Conservation (phyloP, 192 early-diverging fungal genomes). For the Entomortierella beljakovae region DNA sequence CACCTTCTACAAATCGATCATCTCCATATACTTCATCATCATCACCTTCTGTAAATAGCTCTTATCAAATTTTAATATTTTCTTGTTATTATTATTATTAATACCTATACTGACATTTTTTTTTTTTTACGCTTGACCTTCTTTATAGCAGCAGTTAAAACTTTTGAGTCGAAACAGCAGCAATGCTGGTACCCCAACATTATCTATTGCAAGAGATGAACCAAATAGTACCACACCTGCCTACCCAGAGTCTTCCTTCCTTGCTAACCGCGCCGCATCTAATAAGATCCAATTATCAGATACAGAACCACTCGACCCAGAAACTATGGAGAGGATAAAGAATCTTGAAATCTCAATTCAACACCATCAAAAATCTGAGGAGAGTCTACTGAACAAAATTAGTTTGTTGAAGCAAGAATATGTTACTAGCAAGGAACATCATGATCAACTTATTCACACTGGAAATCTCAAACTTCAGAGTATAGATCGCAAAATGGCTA, state of each 20-base stretch:
- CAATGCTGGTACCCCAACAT: not conserved
- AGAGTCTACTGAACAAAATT: not conserved
- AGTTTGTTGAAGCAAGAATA: not conserved
- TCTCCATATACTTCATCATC: not conserved
- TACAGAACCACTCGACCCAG: constrained; percentile 11
- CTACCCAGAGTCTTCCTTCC: constrained; percentile 15
- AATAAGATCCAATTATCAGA: constrained; percentile 24
- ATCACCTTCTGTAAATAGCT: not conserved
- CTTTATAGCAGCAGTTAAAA: not conserved
- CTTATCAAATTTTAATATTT: not conserved
- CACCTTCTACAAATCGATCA: not conserved
- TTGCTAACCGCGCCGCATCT: constrained; percentile 1
- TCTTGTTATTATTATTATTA: too few species aligned
- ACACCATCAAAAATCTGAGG: constrained; percentile 18
- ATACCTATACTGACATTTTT: too few species aligned
- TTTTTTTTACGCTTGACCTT: not conserved
- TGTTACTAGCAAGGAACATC: not conserved
- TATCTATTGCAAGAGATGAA: not conserved
- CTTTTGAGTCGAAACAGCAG: not conserved
- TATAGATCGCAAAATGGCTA: not conserved
- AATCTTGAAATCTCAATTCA: constrained; percentile 32
- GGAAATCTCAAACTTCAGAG: not conserved
- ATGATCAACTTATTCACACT: constrained; percentile 3
- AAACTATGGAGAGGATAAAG: constrained; percentile 22
- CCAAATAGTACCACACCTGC: constrained; percentile 30